Percentiles rank a stretch among this genome's conserved stretches.
These are phyloP conservation scores for Apodospora peruviana DNA, from an alignment of 495 filamentous ascomycete species.

Conservation along the genomic window DNA sequence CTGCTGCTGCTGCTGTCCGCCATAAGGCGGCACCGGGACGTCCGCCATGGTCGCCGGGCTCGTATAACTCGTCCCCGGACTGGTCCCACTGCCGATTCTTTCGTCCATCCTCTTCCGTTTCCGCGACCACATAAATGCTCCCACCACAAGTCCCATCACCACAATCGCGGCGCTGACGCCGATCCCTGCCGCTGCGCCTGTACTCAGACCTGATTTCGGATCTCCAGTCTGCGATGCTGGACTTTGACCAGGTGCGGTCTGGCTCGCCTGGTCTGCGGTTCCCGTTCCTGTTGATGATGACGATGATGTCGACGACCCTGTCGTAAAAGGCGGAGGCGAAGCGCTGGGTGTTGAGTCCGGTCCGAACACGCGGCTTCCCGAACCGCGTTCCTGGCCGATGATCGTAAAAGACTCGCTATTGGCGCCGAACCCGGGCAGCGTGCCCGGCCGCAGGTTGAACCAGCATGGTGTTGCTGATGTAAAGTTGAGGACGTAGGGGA, in stretches of 20 bases:
- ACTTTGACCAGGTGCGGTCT: neutral
- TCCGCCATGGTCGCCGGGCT: too few relatives aligned
- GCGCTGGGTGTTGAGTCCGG: neutral
- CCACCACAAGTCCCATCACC: too few relatives aligned
- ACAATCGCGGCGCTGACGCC: conserved; percentile 1
- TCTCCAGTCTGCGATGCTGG: neutral
- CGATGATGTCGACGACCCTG: neutral
- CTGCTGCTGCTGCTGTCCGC: too few relatives aligned
- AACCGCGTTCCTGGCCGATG: conserved; percentile 3
- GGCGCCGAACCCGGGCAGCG: conserved; percentile 1
- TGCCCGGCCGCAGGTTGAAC: conserved; percentile 6
- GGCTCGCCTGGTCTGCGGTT: neutral
- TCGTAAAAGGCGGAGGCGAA: neutral
- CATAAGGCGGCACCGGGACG: too few relatives aligned
- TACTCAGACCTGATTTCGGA: neutral
- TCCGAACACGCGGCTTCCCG: conserved; percentile 1
- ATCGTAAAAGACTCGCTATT: conserved; percentile 2
- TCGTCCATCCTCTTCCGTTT: too few relatives aligned
- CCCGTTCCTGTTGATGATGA: neutral
- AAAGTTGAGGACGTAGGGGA: conserved; percentile 4
- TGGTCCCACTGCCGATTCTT: too few relatives aligned
- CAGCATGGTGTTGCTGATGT: conserved; percentile 3
- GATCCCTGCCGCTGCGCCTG: neutral
- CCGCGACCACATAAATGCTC: too few relatives aligned
- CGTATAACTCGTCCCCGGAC: too few relatives aligned